Percentiles rank a stretch among this genome's conserved stretches.
Evolutionary conservation across 768 basidiomycete genomes (phyloP).

Genomic region (Kwoniella sp.): DNA sequence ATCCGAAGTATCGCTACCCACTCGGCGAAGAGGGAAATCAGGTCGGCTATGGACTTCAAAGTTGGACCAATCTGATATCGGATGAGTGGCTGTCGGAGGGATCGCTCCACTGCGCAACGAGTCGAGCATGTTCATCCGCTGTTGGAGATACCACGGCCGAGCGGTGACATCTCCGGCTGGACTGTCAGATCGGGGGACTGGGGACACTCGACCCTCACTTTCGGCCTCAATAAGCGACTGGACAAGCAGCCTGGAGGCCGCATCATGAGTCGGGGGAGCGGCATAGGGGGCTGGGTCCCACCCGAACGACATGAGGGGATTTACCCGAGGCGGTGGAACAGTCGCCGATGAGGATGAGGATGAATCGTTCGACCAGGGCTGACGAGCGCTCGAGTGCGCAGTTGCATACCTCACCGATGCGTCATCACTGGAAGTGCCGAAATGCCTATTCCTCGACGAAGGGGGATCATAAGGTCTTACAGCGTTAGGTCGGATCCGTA

Average conservation of each 20-base stretch:
- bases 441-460: conserved; percentile 2
- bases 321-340: conserved; percentile 13
- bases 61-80: not conserved
- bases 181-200: not conserved
- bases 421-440: not conserved
- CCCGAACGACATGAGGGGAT: conserved; percentile 3
- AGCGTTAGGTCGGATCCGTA: conserved; percentile 4
- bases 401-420: not conserved
- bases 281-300: conserved; percentile 1
- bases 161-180: not conserved
- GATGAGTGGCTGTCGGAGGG: not conserved
- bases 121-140: conserved; percentile 11
- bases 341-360: conserved; percentile 2
- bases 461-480: conserved; percentile 16
- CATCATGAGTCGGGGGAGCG: not conserved
- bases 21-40: not conserved
- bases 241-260: not conserved
- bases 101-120: not conserved
- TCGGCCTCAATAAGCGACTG: not conserved
- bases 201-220: not conserved
- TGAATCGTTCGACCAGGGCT: not conserved
- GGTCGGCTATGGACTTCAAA: not conserved
- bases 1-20: not conserved
- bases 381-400: not conserved
- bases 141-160: conserved; percentile 13